A percentile compares a stretch with the other conserved stretches of the same genome.
phyloP scores from a whole-genome alignment of 495 filamentous ascomycete species.

The Poronia punctata region DNA sequence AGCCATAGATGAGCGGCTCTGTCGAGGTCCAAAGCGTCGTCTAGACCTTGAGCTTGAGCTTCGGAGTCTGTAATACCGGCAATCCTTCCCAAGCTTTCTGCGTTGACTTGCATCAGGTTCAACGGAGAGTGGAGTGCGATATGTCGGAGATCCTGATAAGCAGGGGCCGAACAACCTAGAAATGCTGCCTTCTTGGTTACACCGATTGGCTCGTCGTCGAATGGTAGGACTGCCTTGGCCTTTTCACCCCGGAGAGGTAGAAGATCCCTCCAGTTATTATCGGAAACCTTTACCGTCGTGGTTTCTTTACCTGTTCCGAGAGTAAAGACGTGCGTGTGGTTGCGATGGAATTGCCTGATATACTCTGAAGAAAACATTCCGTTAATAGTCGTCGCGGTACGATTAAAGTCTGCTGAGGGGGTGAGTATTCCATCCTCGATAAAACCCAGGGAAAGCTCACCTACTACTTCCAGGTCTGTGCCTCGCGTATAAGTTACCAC shows the following conservation, averaged over 20 bases:
- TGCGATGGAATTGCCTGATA: slow-evolving; percentile 6
- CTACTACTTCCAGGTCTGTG: not conserved
- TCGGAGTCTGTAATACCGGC: not conserved
- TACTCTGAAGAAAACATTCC: slow-evolving; percentile 8
- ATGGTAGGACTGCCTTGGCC: slow-evolving; percentile 12
- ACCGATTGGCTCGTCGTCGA: slow-evolving; percentile 14
- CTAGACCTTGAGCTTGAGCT: slow-evolving; percentile 7
- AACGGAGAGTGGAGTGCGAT: slow-evolving; percentile 19
- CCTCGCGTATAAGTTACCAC: slow-evolving; percentile 16
- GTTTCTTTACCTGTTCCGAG: slow-evolving; percentile 3
- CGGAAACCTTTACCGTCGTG: not conserved
- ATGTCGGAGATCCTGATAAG: slow-evolving; percentile 16
- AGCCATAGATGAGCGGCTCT: slow-evolving; percentile 20
- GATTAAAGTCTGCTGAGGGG: slow-evolving; percentile 6
- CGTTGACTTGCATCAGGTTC: slow-evolving; percentile 10
- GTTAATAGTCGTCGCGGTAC: not conserved
- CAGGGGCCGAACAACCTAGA: not conserved
- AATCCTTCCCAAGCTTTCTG: slow-evolving; percentile 4
- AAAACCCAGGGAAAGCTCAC: slow-evolving; percentile 3
- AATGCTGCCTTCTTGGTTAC: not conserved
- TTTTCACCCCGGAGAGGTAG: slow-evolving; percentile 12
- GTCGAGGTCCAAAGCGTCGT: slow-evolving; percentile 16
- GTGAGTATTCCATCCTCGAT: slow-evolving; percentile 11
- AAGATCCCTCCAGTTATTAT: not conserved
- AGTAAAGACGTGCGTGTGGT: slow-evolving; percentile 17